Percentiles rank a stretch among this genome's conserved stretches.
Evolutionary conservation across 2,329 filamentous ascomycete genomes (phyloP).

Genomic region (Alternaria arbusti): DNA sequence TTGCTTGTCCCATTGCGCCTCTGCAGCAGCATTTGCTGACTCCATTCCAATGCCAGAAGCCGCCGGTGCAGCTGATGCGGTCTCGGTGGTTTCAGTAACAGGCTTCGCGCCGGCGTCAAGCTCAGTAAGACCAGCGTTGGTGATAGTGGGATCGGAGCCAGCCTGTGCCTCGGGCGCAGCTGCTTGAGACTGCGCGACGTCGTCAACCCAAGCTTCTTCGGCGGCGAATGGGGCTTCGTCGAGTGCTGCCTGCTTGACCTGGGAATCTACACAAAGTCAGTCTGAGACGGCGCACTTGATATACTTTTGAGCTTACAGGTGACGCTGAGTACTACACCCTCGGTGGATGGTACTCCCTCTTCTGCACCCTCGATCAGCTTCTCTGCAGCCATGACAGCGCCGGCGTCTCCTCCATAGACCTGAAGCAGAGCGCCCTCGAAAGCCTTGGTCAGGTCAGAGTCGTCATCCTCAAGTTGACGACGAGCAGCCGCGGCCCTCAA

Average conservation of each 20-base stretch:
- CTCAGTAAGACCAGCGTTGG: conserved; percentile 72
- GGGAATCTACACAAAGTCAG: conserved; percentile 55
- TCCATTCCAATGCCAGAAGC: conserved; percentile 50
- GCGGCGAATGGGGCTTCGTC: conserved; percentile 61
- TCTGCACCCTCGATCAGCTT: conserved; percentile 77
- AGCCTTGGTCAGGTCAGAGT: conserved; percentile 77
- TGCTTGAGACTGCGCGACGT: conserved; percentile 54
- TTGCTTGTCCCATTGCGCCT: conserved; percentile 70
- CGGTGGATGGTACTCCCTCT: conserved; percentile 70
- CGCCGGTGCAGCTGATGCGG: conserved; percentile 38
- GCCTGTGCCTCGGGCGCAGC: conserved; percentile 44
- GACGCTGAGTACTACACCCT: conserved; percentile 68
- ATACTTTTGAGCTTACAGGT: conserved; percentile 66
- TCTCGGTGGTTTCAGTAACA: conserved; percentile 39
- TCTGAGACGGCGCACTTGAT: background rate
- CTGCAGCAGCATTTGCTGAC: conserved; percentile 62
- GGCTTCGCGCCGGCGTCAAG: conserved; percentile 55
- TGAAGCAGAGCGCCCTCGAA: conserved; percentile 80
- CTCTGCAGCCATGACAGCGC: conserved; percentile 74
- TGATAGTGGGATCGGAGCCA: conserved; percentile 69
- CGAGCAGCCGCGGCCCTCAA: conserved; percentile 77
- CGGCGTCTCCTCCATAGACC: conserved; percentile 79
- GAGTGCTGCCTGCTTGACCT: conserved; percentile 62
- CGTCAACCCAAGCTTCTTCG: conserved; percentile 58
- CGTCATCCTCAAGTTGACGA: conserved; percentile 73